Conservation (phyloP, 495 filamentous ascomycete genomes). For the Penicillium egyptiacum region DNA sequence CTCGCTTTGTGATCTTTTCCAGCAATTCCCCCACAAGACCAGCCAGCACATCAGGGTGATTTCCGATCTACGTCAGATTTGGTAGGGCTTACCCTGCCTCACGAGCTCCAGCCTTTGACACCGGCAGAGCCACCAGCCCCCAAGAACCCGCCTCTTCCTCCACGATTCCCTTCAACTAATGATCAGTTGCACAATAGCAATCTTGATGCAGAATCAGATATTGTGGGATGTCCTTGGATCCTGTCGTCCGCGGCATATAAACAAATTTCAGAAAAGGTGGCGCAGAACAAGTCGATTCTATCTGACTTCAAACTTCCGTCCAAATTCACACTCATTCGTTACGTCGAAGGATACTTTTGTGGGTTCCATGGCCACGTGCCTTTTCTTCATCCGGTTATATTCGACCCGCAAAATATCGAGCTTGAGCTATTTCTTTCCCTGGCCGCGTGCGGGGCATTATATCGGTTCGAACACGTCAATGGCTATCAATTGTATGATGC, state of each 20-base stretch:
- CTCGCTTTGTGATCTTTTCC: constrained; percentile 8
- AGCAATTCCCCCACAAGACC: constrained; percentile 4
- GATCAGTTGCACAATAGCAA: constrained; percentile 4
- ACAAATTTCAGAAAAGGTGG: not conserved
- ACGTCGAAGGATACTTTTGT: constrained; percentile 15
- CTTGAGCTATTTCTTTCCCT: constrained; percentile 7
- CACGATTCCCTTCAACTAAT: constrained; percentile 4
- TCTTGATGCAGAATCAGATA: constrained; percentile 1
- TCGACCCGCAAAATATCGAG: not conserved
- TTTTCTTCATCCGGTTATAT: constrained; percentile 10
- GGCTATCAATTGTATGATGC: constrained; percentile 6
- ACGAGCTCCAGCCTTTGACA: not conserved
- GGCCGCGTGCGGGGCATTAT: constrained; percentile 10
- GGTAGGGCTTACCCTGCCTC: not conserved
- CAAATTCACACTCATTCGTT: constrained; percentile 7
- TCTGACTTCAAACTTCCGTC: constrained; percentile 2
- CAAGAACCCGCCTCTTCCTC: not conserved
- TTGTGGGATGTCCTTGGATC: not conserved
- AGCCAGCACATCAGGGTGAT: not conserved
- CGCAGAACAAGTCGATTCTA: not conserved
- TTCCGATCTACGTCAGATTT: not conserved
- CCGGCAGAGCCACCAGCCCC: not conserved
- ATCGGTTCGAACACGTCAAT: constrained; percentile 8
- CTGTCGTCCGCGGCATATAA: not conserved
- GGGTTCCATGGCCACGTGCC: constrained; percentile 14